Percentiles rank a stretch among this genome's conserved stretches.
phyloP scores from a whole-genome alignment of 208 protist species.

The Paratrypanosoma confusum region DNA sequence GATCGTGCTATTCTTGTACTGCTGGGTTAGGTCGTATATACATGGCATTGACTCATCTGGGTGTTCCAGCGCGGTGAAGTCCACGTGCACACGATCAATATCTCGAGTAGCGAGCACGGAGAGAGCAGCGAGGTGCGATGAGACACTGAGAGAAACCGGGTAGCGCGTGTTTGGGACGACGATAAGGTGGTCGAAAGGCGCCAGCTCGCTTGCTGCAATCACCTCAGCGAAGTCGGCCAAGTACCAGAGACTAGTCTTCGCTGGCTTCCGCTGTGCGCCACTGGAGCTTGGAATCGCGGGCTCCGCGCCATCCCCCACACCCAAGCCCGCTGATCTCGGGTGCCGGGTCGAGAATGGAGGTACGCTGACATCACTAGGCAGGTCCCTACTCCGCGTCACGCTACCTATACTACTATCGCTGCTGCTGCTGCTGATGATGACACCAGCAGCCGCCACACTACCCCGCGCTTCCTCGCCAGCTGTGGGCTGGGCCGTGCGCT shows the following conservation, averaged over 20 bases:
- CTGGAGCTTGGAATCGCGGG: too few relatives aligned
- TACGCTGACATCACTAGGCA: too few relatives aligned
- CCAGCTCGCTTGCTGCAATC: constrained; percentile 52
- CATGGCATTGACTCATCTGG: constrained; percentile 77
- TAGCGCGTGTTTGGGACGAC: constrained; percentile 79
- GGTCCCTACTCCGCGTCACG: too few relatives aligned
- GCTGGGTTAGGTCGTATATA: constrained; percentile 60
- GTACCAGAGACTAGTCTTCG: constrained; percentile 43
- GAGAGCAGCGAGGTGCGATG: constrained; percentile 73
- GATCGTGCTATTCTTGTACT: constrained; percentile 65
- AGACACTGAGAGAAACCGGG: constrained; percentile 61
- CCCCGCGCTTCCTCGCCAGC: too few relatives aligned
- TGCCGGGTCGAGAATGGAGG: too few relatives aligned
- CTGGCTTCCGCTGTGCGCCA: neutral
- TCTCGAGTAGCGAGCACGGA: constrained; percentile 61
- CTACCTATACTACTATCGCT: neutral
- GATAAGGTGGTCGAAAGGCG: constrained; percentile 80
- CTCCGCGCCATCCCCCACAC: neutral
- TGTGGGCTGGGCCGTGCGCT: too few relatives aligned
- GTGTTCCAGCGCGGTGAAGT: constrained; percentile 82
- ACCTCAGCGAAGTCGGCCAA: constrained; percentile 55
- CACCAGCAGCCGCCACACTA: too few relatives aligned
- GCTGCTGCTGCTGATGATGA: too few relatives aligned
- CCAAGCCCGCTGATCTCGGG: neutral
- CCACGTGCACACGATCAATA: constrained; percentile 64